phyloP scores from a whole-genome alignment of 2,329 filamentous ascomycete species.

The Keithomyces neogunnii region DNA sequence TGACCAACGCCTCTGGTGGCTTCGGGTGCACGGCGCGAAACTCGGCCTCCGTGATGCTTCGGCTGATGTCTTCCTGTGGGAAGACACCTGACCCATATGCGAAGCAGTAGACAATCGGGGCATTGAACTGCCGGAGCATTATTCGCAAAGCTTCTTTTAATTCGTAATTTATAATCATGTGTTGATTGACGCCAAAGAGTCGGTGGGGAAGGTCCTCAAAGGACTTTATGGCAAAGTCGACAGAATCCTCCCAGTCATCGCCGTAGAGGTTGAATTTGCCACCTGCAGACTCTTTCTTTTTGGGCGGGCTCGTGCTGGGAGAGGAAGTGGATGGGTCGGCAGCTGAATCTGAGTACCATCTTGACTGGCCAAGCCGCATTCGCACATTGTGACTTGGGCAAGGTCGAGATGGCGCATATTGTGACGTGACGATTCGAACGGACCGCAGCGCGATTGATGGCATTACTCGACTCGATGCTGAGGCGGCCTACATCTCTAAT shows the following conservation, averaged over 20 bases:
- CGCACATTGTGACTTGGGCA: conserved; percentile 6
- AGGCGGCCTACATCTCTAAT: conserved; percentile 1
- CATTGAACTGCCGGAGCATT: conserved; percentile 83
- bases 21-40: conserved; percentile 67
- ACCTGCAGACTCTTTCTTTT: conserved; percentile 16
- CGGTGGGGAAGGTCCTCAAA: conserved; percentile 37
- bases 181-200: conserved; percentile 87
- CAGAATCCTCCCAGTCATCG: conserved; percentile 35
- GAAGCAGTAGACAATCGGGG: conserved; percentile 92
- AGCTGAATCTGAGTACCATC: conserved; percentile 4
- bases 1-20: conserved; percentile 69
- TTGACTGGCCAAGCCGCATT: conserved; percentile 1
- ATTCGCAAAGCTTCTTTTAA: conserved; percentile 85
- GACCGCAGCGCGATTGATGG: conserved; percentile 14
- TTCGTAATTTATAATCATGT: conserved; percentile 91
- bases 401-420: conserved; percentile 5
- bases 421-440: conserved; percentile 7
- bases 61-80: conserved; percentile 55
- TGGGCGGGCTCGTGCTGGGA: not conserved
- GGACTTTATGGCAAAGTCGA: conserved; percentile 32
- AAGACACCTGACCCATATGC: conserved; percentile 98
- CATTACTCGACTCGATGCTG: conserved; percentile 10
- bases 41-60: conserved; percentile 45
- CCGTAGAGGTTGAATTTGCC: conserved; percentile 28
- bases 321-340: conserved; percentile 1